Evolutionary conservation across 257 asterid species (phyloP), one percentile per base, ranked within the genome.

Genomic region (Nemophila menziesii): DNA sequence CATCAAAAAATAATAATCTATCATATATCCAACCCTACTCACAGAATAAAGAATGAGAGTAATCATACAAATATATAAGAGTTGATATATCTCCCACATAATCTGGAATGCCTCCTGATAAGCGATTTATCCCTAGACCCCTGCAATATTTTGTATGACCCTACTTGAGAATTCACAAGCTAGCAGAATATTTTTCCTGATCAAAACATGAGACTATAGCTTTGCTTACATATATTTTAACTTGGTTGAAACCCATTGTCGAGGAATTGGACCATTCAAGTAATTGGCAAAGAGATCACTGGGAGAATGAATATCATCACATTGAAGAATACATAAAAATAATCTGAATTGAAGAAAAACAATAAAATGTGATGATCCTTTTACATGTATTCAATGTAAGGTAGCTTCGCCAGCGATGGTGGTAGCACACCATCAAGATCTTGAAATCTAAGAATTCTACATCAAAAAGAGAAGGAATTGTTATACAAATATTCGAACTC

Each of bases 91-190:
- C 24, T 38, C 48, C 54, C 33, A 55, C 23, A 27, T 19, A 55
- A 19, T 46, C 40, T 4, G 61, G 54, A 39, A 55, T 55, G 17
- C 47, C 47, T 4, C 60, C 52, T 8, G 60, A 54, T 20, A 44
- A 48, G 18, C 8, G 52, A 44, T 54, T 54, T 39, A 22, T 4
- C 17, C 10, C 11, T 21, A 44, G 15, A 11, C 45, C 20, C 51
- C 60, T 54, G 60, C 6, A 54, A 18, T 14, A 13, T 16, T 22
- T 33, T 6, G 16, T 29, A 7, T 29, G 7, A 7, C 36, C 8
- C 8, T 29, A n/a, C 36, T 7, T 29, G 1, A 29, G 9, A 29
- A 29, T 29, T 24, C 9, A 24, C 33, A 24, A 9, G 33, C 33
- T 24, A 24, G 33, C 9, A 24, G n/a, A n/a, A n/a, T n/a, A n/a